Conservation (phyloP, 1,139 yeast species). For the Hyphopichia fennica region DNA sequence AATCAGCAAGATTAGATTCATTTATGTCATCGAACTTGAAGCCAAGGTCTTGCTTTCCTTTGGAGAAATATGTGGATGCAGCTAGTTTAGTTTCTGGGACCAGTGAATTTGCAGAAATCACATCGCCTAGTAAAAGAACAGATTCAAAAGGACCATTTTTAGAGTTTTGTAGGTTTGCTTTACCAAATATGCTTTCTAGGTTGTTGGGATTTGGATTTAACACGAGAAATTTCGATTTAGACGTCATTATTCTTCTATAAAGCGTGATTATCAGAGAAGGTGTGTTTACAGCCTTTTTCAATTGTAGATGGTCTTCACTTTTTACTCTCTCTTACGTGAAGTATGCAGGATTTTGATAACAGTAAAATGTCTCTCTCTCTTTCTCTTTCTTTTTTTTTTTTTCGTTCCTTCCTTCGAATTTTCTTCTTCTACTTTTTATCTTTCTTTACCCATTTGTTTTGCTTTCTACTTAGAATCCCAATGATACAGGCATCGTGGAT, state of each 20-base stretch:
- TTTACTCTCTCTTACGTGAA: no score
- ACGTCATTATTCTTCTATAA: constrained; percentile 3
- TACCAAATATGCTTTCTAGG: constrained; percentile 42
- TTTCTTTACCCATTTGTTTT: no score
- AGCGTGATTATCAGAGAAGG: background rate
- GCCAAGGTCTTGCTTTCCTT: constrained; percentile 19
- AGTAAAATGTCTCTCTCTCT: no score
- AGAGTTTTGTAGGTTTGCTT: constrained; percentile 48
- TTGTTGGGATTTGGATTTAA: constrained; percentile 47
- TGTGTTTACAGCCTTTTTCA: background rate
- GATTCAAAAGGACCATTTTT: constrained; percentile 69
- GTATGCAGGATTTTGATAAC: background rate
- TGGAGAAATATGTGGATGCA: constrained; percentile 31
- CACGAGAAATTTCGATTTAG: constrained; percentile 38
- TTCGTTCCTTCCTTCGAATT: no score
- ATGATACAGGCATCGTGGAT: no score
- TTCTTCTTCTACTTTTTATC: no score
- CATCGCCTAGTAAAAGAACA: constrained; percentile 53
- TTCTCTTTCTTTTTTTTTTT: no score
- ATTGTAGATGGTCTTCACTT: background rate
- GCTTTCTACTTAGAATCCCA: no score
- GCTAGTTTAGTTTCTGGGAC: constrained; percentile 20
- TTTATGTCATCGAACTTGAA: background rate
- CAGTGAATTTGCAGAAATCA: constrained; percentile 18
- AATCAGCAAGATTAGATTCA: constrained; percentile 12